Percentiles rank a stretch among this genome's conserved stretches.
Conservation (phyloP, 208 protist genomes). For the Trypanosoma boissoni region DNA sequence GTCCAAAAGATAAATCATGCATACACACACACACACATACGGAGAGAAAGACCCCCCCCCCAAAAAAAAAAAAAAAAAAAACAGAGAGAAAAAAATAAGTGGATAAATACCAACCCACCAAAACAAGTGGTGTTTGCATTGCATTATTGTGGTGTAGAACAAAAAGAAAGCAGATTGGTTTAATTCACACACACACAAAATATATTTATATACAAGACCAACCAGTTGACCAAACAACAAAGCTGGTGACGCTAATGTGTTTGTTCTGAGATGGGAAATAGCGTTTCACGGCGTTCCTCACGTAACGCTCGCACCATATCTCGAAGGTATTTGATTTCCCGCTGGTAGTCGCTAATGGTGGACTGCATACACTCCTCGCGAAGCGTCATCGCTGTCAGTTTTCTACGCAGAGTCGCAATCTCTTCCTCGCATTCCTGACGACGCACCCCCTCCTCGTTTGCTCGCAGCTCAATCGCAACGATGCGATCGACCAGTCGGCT, state of each 20-base stretch:
- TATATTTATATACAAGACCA: too few species aligned
- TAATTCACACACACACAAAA: too few species aligned
- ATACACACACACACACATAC: neutral
- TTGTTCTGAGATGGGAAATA: conserved; percentile 14
- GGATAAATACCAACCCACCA: neutral
- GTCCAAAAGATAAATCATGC: neutral
- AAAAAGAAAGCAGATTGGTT: conserved; percentile 4
- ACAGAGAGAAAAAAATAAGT: conserved; percentile 11
- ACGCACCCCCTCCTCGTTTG: conserved; percentile 15
- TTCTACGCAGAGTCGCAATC: conserved; percentile 16
- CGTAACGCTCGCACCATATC: conserved; percentile 25
- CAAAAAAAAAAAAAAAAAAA: conserved; percentile 20
- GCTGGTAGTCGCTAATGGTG: conserved; percentile 22
- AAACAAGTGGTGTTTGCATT: too few species aligned
- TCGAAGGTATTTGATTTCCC: conserved; percentile 27
- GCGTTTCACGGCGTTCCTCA: conserved; percentile 28
- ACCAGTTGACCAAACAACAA: too few species aligned
- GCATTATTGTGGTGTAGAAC: neutral
- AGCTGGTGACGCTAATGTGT: neutral
- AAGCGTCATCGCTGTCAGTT: conserved; percentile 21
- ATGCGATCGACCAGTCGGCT: conserved; percentile 24
- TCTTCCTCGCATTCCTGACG: conserved; percentile 16
- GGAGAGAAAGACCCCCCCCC: conserved; percentile 2
- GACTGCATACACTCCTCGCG: conserved; percentile 33
- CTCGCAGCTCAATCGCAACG: conserved; percentile 19